Evolutionary conservation across 208 protist species (phyloP), one percentile per base, ranked within the genome.

Genomic region (Angomonas ambiguus): DNA sequence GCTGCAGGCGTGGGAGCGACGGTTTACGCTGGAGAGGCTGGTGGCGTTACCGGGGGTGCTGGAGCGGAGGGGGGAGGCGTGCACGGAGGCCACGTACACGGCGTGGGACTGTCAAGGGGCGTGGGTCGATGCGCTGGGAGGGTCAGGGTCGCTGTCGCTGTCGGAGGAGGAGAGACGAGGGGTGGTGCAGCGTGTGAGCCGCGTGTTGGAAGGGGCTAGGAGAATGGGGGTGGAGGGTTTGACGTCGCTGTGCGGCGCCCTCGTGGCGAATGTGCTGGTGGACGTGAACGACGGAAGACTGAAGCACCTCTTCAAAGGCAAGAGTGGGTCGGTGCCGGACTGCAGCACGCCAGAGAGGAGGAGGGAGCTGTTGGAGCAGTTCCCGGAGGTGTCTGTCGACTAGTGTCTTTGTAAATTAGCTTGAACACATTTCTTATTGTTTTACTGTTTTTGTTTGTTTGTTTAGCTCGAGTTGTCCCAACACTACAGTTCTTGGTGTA

Each of bases 201-300:
- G 5, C 22, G 67, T 87, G n/a, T 74, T 94, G 41, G 78, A 88
- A 34, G 88, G 74, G 1, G 73, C 83, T 0, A 76, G 62, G 33
- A 62, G 61, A 5, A 74, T 94, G 10, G 79, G 76, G 1, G 79
- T 90, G 42, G n/a, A 35, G 24, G 22, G 72, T 16, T 63, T 91
- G 63, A 72, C 67, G 61, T 32, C 59, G 5, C 72, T 94, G 16
- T 89, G 82, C 48, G 73, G 70, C 4, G 74, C 80, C 1, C 72
- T 90, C 6, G 49, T 86, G 0, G 80, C 85, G 1, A 82, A 91
- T 61, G 72, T 88, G 65, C 31, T 91, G 27, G n/a, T 85, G 18
- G 77, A 87, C 60, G 55, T 83, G 18, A 69, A 74, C 59, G 80
- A 77, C 38, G 51, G 48, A 11, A 55, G 72, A 0, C 51, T 93